These are phyloP conservation scores for Parasitella parasitica DNA, from an alignment of 371 early-diverging fungal genomes.

Conservation along the genomic window DNA sequence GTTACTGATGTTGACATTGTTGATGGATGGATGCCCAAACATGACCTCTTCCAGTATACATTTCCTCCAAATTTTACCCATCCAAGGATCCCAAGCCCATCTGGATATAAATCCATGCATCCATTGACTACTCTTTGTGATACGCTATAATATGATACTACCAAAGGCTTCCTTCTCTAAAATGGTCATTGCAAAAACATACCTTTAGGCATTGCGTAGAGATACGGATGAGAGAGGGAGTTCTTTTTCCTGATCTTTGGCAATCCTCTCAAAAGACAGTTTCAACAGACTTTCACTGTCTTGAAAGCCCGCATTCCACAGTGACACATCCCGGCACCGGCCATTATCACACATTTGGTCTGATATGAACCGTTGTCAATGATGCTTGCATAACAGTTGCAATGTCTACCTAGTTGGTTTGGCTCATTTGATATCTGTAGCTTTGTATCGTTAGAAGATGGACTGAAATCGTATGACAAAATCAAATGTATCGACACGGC, in stretches of 20 bases:
- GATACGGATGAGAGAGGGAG: slow-evolving; percentile 18
- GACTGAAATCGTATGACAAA: too few relatives aligned
- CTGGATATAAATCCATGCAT: slow-evolving; percentile 19
- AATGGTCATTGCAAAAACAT: neutral
- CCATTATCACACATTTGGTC: too few relatives aligned
- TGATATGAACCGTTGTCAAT: too few relatives aligned
- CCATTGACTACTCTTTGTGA: slow-evolving; percentile 1
- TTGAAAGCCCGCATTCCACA: neutral
- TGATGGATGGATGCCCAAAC: slow-evolving; percentile 1
- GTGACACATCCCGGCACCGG: too few relatives aligned
- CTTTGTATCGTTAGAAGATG: too few relatives aligned
- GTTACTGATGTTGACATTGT: neutral
- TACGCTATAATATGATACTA: neutral
- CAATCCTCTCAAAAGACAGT: neutral
- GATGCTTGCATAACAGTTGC: too few relatives aligned
- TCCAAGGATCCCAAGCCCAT: neutral
- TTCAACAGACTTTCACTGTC: neutral
- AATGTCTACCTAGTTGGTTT: too few relatives aligned
- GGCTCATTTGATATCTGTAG: too few relatives aligned
- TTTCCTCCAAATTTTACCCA: neutral
- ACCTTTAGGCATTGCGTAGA: slow-evolving; percentile 22
- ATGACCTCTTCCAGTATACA: neutral
- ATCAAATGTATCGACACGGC: too few relatives aligned
- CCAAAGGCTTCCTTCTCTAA: neutral
- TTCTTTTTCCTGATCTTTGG: neutral